phyloP scores from a whole-genome alignment of 225 moss, liverwort and hornwort species.

The Sphagnum tenellum region DNA sequence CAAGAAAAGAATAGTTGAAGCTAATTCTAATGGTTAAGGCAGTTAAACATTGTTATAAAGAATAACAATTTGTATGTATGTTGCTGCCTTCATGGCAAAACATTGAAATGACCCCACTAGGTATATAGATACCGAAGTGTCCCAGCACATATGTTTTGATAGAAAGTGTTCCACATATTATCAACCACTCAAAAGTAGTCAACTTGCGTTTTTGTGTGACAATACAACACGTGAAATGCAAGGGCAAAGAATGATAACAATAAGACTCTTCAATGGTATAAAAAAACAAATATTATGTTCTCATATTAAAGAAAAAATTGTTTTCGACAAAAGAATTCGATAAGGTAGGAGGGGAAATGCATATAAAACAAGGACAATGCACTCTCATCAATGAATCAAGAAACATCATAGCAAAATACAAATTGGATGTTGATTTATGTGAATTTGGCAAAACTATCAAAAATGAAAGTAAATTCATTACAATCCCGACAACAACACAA shows the following conservation, averaged over 20 bases:
- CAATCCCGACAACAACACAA: background rate
- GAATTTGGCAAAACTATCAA: background rate
- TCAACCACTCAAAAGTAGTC: background rate
- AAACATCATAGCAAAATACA: background rate
- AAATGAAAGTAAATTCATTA: background rate
- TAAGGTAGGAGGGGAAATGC: background rate
- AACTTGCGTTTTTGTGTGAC: background rate
- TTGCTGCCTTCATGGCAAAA: background rate
- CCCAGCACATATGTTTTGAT: background rate
- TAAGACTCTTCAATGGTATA: background rate
- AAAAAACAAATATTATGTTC: too few relatives aligned
- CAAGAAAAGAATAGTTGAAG: background rate
- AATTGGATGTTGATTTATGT: background rate
- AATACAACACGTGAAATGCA: background rate
- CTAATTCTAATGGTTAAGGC: background rate
- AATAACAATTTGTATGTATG: background rate
- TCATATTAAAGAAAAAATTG: background rate
- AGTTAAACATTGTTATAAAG: background rate
- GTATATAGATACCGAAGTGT: background rate
- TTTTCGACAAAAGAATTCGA: background rate
- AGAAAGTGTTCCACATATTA: background rate
- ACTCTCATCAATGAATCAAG: background rate
- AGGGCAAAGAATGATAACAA: background rate
- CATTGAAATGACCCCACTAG: background rate
- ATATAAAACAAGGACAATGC: background rate